A percentile compares a stretch with the other conserved stretches of the same genome.
These are phyloP conservation scores for Kalmusia sp. DNA, from an alignment of 2,329 filamentous ascomycete genomes.

Conservation along the genomic window DNA sequence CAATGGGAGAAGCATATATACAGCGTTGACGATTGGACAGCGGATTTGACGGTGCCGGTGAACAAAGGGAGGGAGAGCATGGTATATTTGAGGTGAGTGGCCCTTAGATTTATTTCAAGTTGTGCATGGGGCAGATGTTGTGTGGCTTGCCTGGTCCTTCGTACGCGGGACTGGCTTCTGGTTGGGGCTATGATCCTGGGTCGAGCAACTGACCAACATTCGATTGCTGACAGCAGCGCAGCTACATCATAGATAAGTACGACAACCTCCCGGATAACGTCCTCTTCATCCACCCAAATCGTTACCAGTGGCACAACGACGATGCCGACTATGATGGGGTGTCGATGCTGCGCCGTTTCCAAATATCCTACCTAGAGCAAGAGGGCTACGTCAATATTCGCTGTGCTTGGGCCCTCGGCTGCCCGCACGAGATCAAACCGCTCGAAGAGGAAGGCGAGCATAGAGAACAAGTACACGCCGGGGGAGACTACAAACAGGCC, in stretches of 20 bases:
- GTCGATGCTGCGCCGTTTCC: constrained; percentile 57
- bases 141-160: not conserved
- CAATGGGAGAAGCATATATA: constrained; percentile 52
- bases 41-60: constrained; percentile 50
- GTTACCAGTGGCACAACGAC: constrained; percentile 60
- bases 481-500: constrained; percentile 56
- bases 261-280: constrained; percentile 48
- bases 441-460: constrained; percentile 50
- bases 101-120: not conserved
- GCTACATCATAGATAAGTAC: constrained; percentile 52
- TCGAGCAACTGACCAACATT: too few relatives aligned
- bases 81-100: constrained; percentile 56
- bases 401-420: constrained; percentile 61
- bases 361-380: constrained; percentile 55
- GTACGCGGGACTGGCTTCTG: not conserved
- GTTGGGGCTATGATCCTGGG: not conserved
- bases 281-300: constrained; percentile 51
- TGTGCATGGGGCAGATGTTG: constrained; percentile 9
- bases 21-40: constrained; percentile 48
- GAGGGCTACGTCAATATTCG: constrained; percentile 63
- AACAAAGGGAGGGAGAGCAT: constrained; percentile 60
- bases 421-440: constrained; percentile 59
- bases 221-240: constrained; percentile 17
- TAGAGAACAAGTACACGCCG: constrained; percentile 54
- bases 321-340: constrained; percentile 60